A percentile compares a stretch with the other conserved stretches of the same genome.
Evolutionary conservation across 306 rosid genomes (phyloP).

Genomic region (Trichosanthes cucumerina): DNA sequence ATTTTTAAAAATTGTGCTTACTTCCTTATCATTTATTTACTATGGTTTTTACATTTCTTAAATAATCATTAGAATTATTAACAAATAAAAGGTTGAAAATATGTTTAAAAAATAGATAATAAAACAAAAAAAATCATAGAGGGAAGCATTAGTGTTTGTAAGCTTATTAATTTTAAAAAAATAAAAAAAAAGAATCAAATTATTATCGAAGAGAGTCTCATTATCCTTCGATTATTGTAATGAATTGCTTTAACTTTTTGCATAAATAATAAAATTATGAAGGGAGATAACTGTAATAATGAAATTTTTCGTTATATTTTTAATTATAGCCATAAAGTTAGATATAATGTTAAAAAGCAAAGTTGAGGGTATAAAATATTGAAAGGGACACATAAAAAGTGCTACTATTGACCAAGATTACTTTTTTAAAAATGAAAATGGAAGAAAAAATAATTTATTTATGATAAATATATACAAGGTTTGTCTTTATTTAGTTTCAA

Average conservation of each 20-base stretch:
- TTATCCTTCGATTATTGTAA: too few species aligned
- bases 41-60: too few species aligned
- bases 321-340: neutral
- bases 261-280: neutral
- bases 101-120: too few species aligned
- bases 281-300: neutral
- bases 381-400: neutral
- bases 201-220: too few species aligned
- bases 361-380: neutral
- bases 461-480: neutral
- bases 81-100: too few species aligned
- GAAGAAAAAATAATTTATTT: neutral
- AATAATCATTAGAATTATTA: too few species aligned
- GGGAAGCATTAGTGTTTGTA: too few species aligned
- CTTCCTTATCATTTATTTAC: too few species aligned
- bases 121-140: too few species aligned
- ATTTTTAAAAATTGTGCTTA: too few species aligned
- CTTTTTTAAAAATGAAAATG: neutral
- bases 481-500: conserved; percentile 5
- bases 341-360: neutral
- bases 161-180: too few species aligned
- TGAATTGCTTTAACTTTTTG: neutral
- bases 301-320: neutral
- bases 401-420: neutral
- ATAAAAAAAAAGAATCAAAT: too few species aligned